These are phyloP conservation scores for Aspergillus bombycis DNA, from an alignment of 2,329 filamentous ascomycete genomes.

Conservation along the genomic window DNA sequence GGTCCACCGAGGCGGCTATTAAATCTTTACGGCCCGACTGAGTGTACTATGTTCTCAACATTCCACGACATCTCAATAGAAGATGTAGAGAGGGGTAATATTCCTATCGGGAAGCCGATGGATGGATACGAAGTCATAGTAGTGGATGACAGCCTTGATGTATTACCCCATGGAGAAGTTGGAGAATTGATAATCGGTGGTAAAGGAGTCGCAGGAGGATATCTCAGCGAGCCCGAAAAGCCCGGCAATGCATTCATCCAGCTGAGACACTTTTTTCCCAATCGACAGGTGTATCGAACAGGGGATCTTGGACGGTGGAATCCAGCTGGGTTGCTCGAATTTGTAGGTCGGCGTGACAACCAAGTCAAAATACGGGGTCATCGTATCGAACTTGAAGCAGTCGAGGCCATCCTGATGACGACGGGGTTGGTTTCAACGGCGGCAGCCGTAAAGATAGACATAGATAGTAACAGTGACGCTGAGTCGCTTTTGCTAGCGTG, in stretches of 20 bases:
- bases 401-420: conserved; percentile 65
- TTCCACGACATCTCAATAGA: conserved; percentile 19
- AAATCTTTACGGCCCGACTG: conserved; percentile 19
- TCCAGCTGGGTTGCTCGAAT: conserved; percentile 67
- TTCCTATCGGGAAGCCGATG: conserved; percentile 46
- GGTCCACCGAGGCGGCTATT: conserved; percentile 10
- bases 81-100: conserved; percentile 12
- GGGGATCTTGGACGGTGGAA: conserved; percentile 74
- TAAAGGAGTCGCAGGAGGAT: conserved; percentile 73
- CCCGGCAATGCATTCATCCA: conserved; percentile 71
- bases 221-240: conserved; percentile 60
- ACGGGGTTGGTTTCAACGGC: conserved; percentile 7
- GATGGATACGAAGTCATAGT: conserved; percentile 17
- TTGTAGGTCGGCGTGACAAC: conserved; percentile 73
- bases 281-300: conserved; percentile 69
- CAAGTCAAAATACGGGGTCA: conserved; percentile 93
- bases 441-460: not conserved
- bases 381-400: conserved; percentile 84
- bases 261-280: conserved; percentile 70
- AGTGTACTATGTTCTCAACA: conserved; percentile 7
- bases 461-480: not conserved
- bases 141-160: conserved; percentile 12
- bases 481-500: conserved; percentile 23
- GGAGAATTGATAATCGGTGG: conserved; percentile 30
- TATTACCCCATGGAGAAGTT: conserved; percentile 14